Evolutionary conservation across 805 yeast species (phyloP).

Genomic region (Clavispora carvajalis): DNA sequence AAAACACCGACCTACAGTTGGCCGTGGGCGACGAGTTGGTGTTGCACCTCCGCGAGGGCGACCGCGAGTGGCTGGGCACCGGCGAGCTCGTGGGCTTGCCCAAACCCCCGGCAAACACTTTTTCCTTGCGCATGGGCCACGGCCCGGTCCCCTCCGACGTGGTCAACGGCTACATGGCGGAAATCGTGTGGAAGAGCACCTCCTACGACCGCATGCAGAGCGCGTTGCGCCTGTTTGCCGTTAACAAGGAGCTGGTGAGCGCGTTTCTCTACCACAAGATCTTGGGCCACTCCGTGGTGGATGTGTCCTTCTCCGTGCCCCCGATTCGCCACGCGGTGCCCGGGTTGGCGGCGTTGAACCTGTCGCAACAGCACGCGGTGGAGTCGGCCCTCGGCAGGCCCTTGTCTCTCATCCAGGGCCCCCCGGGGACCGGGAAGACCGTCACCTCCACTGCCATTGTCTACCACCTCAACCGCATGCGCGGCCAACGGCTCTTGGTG

Average conservation of each 20-base stretch:
- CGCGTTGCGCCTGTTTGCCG: constrained; percentile 69
- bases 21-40: constrained; percentile 83
- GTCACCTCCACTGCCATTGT: constrained; percentile 88
- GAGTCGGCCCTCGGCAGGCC: constrained; percentile 16
- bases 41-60: constrained; percentile 45
- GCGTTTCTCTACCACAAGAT: constrained; percentile 71
- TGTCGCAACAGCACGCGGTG: constrained; percentile 77
- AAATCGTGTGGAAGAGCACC: constrained; percentile 85
- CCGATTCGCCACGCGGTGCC: constrained; percentile 60
- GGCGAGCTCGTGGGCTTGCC: constrained; percentile 76
- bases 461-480: constrained; percentile 62
- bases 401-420: constrained; percentile 57
- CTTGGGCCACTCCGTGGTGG: constrained; percentile 72
- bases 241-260: constrained; percentile 61
- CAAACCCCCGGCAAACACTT: constrained; percentile 56
- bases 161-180: constrained; percentile 69
- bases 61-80: constrained; percentile 58
- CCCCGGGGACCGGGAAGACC: constrained; percentile 91
- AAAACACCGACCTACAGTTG: constrained; percentile 57
- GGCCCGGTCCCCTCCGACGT: constrained; percentile 53
- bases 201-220: constrained; percentile 79
- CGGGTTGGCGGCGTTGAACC: constrained; percentile 64
- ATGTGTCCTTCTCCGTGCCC: constrained; percentile 54
- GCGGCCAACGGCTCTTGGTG: constrained; percentile 65
- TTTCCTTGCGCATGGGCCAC: constrained; percentile 58